Conservation (phyloP, 768 basidiomycete genomes). For the Xanthoconium stramineum region DNA sequence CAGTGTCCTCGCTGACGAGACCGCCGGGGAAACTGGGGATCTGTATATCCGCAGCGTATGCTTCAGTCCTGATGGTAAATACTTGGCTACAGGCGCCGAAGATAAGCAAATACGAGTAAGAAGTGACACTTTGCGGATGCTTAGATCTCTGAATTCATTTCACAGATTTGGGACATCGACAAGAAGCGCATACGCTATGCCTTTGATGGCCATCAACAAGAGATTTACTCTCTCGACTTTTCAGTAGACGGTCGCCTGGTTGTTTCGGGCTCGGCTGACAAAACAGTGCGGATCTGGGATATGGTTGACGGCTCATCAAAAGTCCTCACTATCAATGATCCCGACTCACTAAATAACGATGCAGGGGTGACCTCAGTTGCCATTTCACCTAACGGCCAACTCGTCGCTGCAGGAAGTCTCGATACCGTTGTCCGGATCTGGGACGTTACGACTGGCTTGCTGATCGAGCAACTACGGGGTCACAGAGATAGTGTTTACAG, state of each 20-base stretch:
- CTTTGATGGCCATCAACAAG: constrained; percentile 87
- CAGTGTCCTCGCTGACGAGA: constrained; percentile 77
- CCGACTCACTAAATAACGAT: constrained; percentile 47
- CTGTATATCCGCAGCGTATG: constrained; percentile 87
- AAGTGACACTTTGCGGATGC: background rate
- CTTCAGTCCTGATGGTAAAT: constrained; percentile 71
- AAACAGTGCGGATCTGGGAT: constrained; percentile 74
- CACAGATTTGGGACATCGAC: constrained; percentile 88
- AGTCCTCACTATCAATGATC: constrained; percentile 41
- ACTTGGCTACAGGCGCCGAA: constrained; percentile 79
- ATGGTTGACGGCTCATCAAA: constrained; percentile 36
- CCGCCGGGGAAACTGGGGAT: constrained; percentile 70
- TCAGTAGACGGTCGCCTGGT: constrained; percentile 82
- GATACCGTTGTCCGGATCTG: constrained; percentile 80
- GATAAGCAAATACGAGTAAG: constrained; percentile 87
- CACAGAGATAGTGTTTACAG: constrained; percentile 86
- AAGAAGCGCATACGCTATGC: constrained; percentile 74
- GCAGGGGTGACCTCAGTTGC: constrained; percentile 79
- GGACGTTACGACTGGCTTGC: constrained; percentile 62
- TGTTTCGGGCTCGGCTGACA: constrained; percentile 83
- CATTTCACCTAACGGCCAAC: constrained; percentile 69
- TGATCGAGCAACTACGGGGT: constrained; percentile 73
- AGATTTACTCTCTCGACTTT: constrained; percentile 93
- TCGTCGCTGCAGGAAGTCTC: constrained; percentile 65
- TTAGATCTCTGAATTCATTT: constrained; percentile 8